Percentiles rank a stretch among this genome's conserved stretches.
These are phyloP conservation scores for Tuber brumale DNA, from an alignment of 495 filamentous ascomycete species.

Conservation along the genomic window DNA sequence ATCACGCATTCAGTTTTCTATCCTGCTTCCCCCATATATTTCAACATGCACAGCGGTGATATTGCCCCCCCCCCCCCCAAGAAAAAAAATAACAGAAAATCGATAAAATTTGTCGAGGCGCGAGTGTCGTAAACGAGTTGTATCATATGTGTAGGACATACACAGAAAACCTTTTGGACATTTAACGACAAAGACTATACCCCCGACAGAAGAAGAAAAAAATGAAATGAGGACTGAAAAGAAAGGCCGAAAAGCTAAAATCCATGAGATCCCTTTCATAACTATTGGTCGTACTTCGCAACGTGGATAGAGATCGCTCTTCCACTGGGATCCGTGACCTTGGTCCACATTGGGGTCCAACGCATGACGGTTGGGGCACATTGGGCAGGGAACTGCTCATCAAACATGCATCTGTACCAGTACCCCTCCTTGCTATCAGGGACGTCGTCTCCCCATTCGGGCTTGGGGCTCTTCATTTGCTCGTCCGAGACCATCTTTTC, in stretches of 20 bases:
- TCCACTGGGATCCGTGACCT: slow-evolving; percentile 91
- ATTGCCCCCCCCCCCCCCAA: neutral
- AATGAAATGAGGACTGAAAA: neutral
- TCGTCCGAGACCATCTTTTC: slow-evolving; percentile 84
- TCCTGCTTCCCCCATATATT: no score
- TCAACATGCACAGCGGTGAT: neutral
- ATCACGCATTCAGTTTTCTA: no score
- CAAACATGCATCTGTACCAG: slow-evolving; percentile 98
- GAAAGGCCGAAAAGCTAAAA: neutral
- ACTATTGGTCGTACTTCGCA: slow-evolving; percentile 30
- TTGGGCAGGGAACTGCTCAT: slow-evolving; percentile 90
- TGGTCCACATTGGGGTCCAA: slow-evolving; percentile 97
- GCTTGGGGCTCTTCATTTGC: slow-evolving; percentile 93
- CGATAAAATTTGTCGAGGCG: neutral
- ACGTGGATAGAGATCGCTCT: slow-evolving; percentile 40
- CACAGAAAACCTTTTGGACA: neutral
- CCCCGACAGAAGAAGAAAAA: neutral
- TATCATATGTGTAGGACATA: neutral
- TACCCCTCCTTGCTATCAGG: slow-evolving; percentile 93
- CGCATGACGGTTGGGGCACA: slow-evolving; percentile 91
- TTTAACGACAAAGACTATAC: neutral
- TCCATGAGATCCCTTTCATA: neutral
- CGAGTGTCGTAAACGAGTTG: neutral
- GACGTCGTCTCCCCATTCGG: slow-evolving; percentile 85
- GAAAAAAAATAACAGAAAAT: neutral